Evolutionary conservation across 2,329 filamentous ascomycete genomes (phyloP), one percentile per base, ranked within the genome.

Genomic region (Elsinoe australis): DNA sequence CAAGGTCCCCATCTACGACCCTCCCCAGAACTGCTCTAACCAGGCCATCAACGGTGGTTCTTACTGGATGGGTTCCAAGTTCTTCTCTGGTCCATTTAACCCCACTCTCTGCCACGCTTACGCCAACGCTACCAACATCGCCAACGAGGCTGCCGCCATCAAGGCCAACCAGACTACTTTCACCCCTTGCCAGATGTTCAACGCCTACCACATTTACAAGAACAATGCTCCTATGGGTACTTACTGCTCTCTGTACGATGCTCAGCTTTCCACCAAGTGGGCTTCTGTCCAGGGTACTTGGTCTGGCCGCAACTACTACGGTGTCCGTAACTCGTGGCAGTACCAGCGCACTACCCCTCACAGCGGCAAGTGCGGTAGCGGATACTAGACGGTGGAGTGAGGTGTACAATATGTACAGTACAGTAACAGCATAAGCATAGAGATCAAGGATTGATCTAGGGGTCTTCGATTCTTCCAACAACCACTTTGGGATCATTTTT

Each of bases 81-180:
- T 56, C 51, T 57, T 58, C 51, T 49, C 57, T 15, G 58, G 57
- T 14, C 53, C 57, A 10, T 60, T 53, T 46, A 55, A 59, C 48
- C 52, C 56, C 3, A 31, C 34, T 10, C 45, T 59, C 26, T 60
- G 58, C 52, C 54, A 51, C 10, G 53, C 52, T 21, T 59, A 57
- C 47, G 57, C 57, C 28, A 51, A 49, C 10, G 52, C 55, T 28
- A 56, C 58, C 44, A 56, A 50, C 50, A 31, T 47, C 8, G 49
- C 41, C 52, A 55, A 53, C 36, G 51, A 51, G 49, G 49, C 31
- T 26, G 47, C 32, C 21, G 51, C 51, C 29, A 42, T 50, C 36
- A 31, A 26, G 15, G 47, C 47, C 19, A 49, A 52, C 49, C 28
- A 47, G 47, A 21, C 19, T 5, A 42, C 22, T 21, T 52, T 52